phyloP scores from a whole-genome alignment of 768 basidiomycete species.

The Lentinula aciculospora region DNA sequence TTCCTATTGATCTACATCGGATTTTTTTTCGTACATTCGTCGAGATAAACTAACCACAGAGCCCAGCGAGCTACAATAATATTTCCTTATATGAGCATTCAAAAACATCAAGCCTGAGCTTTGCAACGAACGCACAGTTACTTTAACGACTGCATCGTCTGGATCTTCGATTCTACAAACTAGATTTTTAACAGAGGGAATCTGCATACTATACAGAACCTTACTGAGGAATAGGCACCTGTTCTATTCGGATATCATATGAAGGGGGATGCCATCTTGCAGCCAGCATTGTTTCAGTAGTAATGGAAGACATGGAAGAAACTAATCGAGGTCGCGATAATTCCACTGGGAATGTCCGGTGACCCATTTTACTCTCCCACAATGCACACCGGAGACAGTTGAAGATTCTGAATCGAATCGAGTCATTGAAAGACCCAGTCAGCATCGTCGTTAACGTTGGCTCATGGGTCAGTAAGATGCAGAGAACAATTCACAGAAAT shows the following conservation, averaged over 20 bases:
- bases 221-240: slow-evolving; percentile 45
- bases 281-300: slow-evolving; percentile 20
- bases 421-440: background rate
- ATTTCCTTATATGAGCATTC: background rate
- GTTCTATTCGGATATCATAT: slow-evolving; percentile 68
- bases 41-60: slow-evolving; percentile 42
- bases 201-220: slow-evolving; percentile 15
- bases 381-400: background rate
- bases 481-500: no score
- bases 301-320: background rate
- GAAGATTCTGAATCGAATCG: no score
- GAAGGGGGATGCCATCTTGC: slow-evolving; percentile 64
- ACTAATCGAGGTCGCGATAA: background rate
- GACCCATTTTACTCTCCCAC: background rate
- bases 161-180: slow-evolving; percentile 54
- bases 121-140: slow-evolving; percentile 40
- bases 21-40: background rate
- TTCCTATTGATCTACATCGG: slow-evolving; percentile 29
- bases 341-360: background rate
- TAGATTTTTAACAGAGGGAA: background rate
- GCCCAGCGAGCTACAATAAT: slow-evolving; percentile 49
- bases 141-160: slow-evolving; percentile 76
- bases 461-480: background rate
- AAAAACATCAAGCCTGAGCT: background rate
- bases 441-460: background rate